phyloP scores from a whole-genome alignment of 805 yeast species.

The Cephaloascus fragrans region DNA sequence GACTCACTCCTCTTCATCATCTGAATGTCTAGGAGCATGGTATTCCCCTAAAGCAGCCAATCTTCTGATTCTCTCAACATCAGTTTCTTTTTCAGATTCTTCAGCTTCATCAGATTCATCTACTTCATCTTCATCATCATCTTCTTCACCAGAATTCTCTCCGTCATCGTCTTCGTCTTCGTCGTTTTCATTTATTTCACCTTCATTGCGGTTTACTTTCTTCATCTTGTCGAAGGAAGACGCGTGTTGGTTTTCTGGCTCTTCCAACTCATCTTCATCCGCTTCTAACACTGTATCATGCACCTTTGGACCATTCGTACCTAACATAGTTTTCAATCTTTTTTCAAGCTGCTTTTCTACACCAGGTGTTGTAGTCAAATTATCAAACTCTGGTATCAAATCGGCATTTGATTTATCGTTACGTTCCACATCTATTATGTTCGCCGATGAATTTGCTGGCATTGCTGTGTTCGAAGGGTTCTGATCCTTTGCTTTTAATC shows the following conservation, averaged over 20 bases:
- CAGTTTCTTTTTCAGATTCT: slow-evolving; percentile 39
- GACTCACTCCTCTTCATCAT: slow-evolving; percentile 45
- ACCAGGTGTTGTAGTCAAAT: not conserved
- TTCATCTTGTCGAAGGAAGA: too few species aligned
- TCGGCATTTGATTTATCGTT: not conserved
- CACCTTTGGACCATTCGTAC: not conserved
- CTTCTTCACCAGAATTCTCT: slow-evolving; percentile 14
- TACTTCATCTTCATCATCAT: slow-evolving; percentile 12
- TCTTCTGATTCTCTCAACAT: slow-evolving; percentile 55
- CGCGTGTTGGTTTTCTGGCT: slow-evolving; percentile 6
- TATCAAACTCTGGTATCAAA: not conserved
- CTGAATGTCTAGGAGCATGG: slow-evolving; percentile 26
- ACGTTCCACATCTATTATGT: not conserved
- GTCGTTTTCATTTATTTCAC: slow-evolving; percentile 11
- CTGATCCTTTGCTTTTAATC: slow-evolving; percentile 23
- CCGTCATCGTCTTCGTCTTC: slow-evolving; percentile 20
- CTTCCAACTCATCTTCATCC: slow-evolving; percentile 13
- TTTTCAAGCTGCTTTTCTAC: not conserved
- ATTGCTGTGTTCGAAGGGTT: slow-evolving; percentile 4
- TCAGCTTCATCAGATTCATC: slow-evolving; percentile 20
- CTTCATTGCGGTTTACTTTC: too few species aligned
- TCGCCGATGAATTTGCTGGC: not conserved
- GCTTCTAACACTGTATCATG: slow-evolving; percentile 5
- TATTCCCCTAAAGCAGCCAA: slow-evolving; percentile 44
- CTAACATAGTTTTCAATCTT: not conserved